Base-by-base conservation (phyloP, 306 rosid genomes). In the Prunus salicina region DNA sequence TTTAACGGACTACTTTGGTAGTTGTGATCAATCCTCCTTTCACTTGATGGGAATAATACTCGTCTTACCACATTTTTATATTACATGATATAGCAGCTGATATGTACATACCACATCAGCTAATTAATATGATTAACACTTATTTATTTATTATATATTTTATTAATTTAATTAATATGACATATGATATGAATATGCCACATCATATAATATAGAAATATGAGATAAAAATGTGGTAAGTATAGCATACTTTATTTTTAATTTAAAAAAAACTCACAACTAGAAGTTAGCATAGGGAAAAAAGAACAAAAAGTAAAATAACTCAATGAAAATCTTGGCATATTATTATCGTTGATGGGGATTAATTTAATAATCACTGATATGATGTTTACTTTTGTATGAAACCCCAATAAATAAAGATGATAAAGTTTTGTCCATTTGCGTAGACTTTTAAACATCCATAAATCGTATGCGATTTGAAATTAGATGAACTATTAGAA, bases 311-410 rank as follows among this genome's bases (percentile, higher is more conserved):
- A 64, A 64, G 50, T 43, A 38, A 34, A 34, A 64, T 34, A 34
- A 64, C 69, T 64, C 15, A 9, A 64, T 64, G 50, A 34, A 64
- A 64, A 38, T 34, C 3, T 64, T 34, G 49, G 49, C 49, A 34
- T 64, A 38, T 64, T 34, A 64, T 18, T 34, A 16, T 64, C 22
- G 18, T 24, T 6, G 9, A 34, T 43, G 69, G 15, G 14, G 22
- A 27, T 69, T 24, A 47, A 52, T 27, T 49, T 50, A 45, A 69
- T 64, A 70, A 50, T 56, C 38, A 28, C 47, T 5, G 82, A 85
- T 51, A 64, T 63, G 86, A 82, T 70, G 81, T 79, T 69, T 25
- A 20, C 82, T 79, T 81, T 71, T 41, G 70, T 82, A 32, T 79
- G 6, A 16, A 45, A 66, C 25, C 30, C 24, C 6, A 60, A 75